phyloP scores from a whole-genome alignment of 495 filamentous ascomycete genomes.

The Lepidopterella palustris region DNA sequence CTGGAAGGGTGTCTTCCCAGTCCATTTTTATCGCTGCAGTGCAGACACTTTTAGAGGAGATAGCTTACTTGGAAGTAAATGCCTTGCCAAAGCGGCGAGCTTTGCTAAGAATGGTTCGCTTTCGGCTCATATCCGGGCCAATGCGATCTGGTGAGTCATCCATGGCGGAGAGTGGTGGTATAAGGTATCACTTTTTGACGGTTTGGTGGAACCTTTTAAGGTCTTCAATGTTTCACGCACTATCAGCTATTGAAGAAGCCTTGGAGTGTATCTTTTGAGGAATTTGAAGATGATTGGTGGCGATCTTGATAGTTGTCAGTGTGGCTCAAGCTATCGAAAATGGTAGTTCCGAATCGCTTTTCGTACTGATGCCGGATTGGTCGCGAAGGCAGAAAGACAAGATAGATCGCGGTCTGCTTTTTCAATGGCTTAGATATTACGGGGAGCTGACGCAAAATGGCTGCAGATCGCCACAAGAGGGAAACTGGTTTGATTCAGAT shows the following conservation, averaged over 20 bases:
- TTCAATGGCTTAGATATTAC: conserved; percentile 14
- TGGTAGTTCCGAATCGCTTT: not conserved
- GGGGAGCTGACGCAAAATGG: conserved; percentile 15
- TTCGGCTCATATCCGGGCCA: conserved; percentile 26
- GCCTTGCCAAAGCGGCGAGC: conserved; percentile 24
- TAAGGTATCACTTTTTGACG: conserved; percentile 25
- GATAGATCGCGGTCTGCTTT: conserved; percentile 15
- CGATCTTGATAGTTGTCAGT: not conserved
- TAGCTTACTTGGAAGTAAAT: conserved; percentile 32
- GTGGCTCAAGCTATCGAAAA: not conserved
- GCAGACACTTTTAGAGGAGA: too few relatives aligned
- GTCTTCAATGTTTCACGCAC: conserved; percentile 21
- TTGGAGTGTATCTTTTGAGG: not conserved
- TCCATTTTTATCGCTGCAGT: too few relatives aligned
- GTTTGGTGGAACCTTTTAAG: conserved; percentile 28
- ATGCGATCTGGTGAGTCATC: conserved; percentile 31
- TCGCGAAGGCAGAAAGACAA: conserved; percentile 13
- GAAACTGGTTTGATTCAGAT: not conserved
- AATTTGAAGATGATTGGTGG: not conserved
- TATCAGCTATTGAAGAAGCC: not conserved
- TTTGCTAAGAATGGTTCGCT: conserved; percentile 23
- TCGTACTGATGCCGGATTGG: not conserved
- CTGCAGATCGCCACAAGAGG: conserved; percentile 8
- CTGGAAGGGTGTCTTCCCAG: too few relatives aligned
- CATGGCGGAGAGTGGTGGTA: conserved; percentile 16